Conservation (phyloP, 2,329 filamentous ascomycete species). For the Venturia pyrina region DNA sequence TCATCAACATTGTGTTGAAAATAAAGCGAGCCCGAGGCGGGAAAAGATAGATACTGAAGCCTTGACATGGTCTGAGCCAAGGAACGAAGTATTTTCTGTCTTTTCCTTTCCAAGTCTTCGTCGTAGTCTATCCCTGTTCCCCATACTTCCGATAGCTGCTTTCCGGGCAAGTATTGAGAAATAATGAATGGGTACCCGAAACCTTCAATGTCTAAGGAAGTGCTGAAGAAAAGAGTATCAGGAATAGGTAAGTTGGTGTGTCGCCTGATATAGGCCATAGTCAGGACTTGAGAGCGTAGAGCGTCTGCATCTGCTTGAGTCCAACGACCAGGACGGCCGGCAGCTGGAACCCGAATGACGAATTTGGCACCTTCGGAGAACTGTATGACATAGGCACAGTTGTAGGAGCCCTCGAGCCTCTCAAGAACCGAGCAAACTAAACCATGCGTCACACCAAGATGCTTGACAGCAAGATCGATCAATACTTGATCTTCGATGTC, state of each 20-base stretch:
- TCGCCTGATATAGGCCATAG: constrained; percentile 7
- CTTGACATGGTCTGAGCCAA: constrained; percentile 4
- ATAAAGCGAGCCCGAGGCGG: background rate
- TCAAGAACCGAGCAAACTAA: background rate
- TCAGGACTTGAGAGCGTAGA: constrained; percentile 5
- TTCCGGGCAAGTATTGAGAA: constrained; percentile 4
- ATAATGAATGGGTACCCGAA: constrained; percentile 10
- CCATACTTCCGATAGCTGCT: constrained; percentile 8
- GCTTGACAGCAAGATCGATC: constrained; percentile 1
- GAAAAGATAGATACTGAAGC: background rate
- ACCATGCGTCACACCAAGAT: background rate
- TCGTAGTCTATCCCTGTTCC: background rate
- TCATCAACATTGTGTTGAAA: background rate
- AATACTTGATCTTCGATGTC: background rate
- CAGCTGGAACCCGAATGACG: background rate
- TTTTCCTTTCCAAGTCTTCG: background rate
- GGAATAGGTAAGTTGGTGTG: constrained; percentile 9
- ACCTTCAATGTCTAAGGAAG: constrained; percentile 1
- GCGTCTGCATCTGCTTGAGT: constrained; percentile 1
- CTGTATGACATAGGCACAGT: constrained; percentile 6
- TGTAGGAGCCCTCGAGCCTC: background rate
- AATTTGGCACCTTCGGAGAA: constrained; percentile 2
- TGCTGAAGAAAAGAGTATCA: constrained; percentile 2
- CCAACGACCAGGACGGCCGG: background rate
- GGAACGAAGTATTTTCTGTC: background rate